Evolutionary conservation across 2,329 filamentous ascomycete genomes (phyloP), one percentile per base, ranked within the genome.

Genomic region (Aspergillus sp.): DNA sequence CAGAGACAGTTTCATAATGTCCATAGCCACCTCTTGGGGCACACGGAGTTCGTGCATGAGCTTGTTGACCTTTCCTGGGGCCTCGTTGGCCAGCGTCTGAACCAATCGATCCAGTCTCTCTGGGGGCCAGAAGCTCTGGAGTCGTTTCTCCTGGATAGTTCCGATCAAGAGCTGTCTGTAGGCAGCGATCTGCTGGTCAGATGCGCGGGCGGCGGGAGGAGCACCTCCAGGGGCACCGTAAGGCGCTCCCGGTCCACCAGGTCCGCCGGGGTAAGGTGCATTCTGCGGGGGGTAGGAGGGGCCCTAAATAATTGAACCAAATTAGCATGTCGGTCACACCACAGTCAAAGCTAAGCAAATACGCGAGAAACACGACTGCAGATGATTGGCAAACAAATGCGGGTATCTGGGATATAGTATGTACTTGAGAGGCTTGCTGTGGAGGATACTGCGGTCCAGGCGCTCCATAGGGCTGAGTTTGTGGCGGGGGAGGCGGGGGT

Each of bases 1-100:
- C 25, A 89, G 75, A 4, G 84, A 80, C 25, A 89, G 78, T 70
- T 87, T 86, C 69, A 87, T 84, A 60, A 88, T 82, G 70, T 88
- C 86, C 58, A 83, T 85, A 49, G 84, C 86, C 60, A 88, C 82
- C 73, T 88, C 86, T 63, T 80, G 80, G 7, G 81, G 81, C 52
- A 88, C 79, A 58, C 79, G 77, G 83, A 85, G 87, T 64, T 83
- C 79, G 62, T 82, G 77, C 59, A 84, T 84, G 50, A 88, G 75
- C 61, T 81, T 81, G 61, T 83, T 82, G 65, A 88, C 78, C 69
- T 84, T 82, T 54, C 53, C 65, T 0, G 75, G 74, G 3, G 72
- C 75, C 57, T 74, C 69, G 12, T 64, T 69, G 57, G 68, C 70
- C n/a, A 77, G 67, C 1, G 57, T 59, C 50, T 75, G 72, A 4